A percentile compares a stretch with the other conserved stretches of the same genome.
These are phyloP conservation scores for Ophiocordyceps unilateralis DNA, from an alignment of 2,329 filamentous ascomycete species.

Conservation along the genomic window DNA sequence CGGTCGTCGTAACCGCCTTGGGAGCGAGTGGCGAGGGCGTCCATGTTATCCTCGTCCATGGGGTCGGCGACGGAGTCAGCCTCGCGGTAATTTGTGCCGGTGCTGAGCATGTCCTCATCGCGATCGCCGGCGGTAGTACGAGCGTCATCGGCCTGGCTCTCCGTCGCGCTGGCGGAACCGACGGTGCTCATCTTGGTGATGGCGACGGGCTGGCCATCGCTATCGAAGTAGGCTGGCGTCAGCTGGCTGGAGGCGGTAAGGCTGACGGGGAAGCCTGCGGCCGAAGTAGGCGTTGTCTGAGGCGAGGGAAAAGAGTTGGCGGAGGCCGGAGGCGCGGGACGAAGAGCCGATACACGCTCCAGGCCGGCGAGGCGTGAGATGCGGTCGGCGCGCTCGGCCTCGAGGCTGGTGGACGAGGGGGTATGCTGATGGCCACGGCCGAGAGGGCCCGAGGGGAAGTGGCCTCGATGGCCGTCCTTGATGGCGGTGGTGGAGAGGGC, in stretches of 20 bases:
- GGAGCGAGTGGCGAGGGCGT: slow-evolving; percentile 26
- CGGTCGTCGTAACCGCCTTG: slow-evolving; percentile 44
- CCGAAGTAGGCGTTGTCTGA: slow-evolving; percentile 34
- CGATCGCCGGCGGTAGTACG: slow-evolving; percentile 40
- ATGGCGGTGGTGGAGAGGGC: slow-evolving; percentile 86
- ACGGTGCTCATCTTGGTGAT: slow-evolving; percentile 75
- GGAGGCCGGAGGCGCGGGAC: slow-evolving; percentile 27
- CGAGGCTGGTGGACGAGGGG: slow-evolving; percentile 52
- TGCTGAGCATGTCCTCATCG: slow-evolving; percentile 56
- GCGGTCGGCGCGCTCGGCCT: slow-evolving; percentile 84
- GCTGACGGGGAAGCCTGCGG: slow-evolving; percentile 23
- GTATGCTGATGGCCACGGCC: slow-evolving; percentile 42
- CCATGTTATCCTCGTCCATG: slow-evolving; percentile 35
- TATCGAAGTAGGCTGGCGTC: slow-evolving; percentile 65
- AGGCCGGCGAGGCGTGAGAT: slow-evolving; percentile 91
- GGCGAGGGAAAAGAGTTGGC: slow-evolving; percentile 22
- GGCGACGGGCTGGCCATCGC: slow-evolving; percentile 48
- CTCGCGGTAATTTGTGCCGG: slow-evolving; percentile 41
- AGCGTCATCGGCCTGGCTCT: slow-evolving; percentile 42
- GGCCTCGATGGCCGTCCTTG: slow-evolving; percentile 86
- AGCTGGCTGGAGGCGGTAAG: slow-evolving; percentile 21
- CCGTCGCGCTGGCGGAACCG: slow-evolving; percentile 76
- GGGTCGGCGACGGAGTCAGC: slow-evolving; percentile 38
- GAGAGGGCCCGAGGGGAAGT: slow-evolving; percentile 37
- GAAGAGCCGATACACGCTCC: slow-evolving; percentile 63